These are phyloP conservation scores for Zopfia rhizophila DNA, from an alignment of 2,329 filamentous ascomycete genomes.

Conservation along the genomic window DNA sequence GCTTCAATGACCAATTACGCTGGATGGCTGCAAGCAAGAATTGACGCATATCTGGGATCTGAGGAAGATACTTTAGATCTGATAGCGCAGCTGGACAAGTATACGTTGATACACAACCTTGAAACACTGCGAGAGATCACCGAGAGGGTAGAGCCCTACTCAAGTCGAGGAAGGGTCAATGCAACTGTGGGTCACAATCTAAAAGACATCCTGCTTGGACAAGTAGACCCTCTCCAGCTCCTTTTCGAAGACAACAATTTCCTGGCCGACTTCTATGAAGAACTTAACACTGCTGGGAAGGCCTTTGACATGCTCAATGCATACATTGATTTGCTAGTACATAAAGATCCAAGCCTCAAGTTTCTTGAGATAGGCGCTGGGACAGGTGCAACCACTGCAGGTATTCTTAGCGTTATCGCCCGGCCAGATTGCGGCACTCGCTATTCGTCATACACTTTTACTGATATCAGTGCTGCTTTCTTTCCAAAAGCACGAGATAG, in stretches of 20 bases:
- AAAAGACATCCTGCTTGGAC: slow-evolving; percentile 8
- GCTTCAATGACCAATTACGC: too few relatives aligned
- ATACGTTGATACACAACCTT: too few relatives aligned
- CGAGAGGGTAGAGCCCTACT: too few relatives aligned
- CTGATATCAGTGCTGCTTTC: slow-evolving; percentile 19
- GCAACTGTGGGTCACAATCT: slow-evolving; percentile 14
- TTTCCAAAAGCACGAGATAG: slow-evolving; percentile 11
- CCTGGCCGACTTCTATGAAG: slow-evolving; percentile 8
- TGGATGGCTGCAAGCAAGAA: too few relatives aligned
- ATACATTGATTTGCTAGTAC: slow-evolving; percentile 14
- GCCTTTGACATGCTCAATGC: not conserved
- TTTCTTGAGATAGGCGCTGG: slow-evolving; percentile 24
- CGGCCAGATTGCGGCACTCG: too few relatives aligned
- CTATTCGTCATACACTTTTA: slow-evolving; percentile 22
- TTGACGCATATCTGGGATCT: too few relatives aligned
- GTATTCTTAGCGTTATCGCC: too few relatives aligned
- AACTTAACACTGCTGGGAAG: not conserved
- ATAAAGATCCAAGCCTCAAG: slow-evolving; percentile 16
- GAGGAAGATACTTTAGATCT: too few relatives aligned
- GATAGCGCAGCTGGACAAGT: too few relatives aligned
- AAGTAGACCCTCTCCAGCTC: slow-evolving; percentile 15
- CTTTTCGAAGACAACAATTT: slow-evolving; percentile 10
- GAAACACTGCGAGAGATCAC: too few relatives aligned
- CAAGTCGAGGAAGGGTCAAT: not conserved
- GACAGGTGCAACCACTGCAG: slow-evolving; percentile 10